Conservation (phyloP, 345 rosid species). For the Lepidium aucheri region DNA sequence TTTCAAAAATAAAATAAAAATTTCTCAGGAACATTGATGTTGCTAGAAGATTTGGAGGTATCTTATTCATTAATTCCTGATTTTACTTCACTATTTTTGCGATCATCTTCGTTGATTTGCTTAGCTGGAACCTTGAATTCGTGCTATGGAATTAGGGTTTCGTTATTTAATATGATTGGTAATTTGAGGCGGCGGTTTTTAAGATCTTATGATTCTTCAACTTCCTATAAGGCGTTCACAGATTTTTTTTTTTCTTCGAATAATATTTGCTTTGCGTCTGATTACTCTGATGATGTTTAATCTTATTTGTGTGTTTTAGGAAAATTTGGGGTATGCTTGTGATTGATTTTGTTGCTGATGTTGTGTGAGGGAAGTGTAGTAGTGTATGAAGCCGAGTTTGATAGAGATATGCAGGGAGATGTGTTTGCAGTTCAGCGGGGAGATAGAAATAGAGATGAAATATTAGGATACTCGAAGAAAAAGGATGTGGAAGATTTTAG, state of each 20-base stretch:
- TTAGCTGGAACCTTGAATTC: slow-evolving; percentile 6
- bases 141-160: slow-evolving; percentile 7
- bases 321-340: neutral
- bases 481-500: slow-evolving; percentile 7
- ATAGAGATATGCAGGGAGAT: slow-evolving; percentile 22
- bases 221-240: neutral
- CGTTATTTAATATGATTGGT: neutral
- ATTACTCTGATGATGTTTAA: neutral
- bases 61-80: neutral
- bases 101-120: slow-evolving; percentile 2
- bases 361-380: slow-evolving; percentile 2
- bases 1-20: neutral
- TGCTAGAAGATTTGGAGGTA: slow-evolving; percentile 4
- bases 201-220: neutral
- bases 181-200: neutral
- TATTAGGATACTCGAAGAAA: slow-evolving; percentile 11
- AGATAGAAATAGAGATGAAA: slow-evolving; percentile 10
- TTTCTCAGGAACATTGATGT: neutral
- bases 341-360: slow-evolving; percentile 4
- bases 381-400: neutral
- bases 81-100: neutral
- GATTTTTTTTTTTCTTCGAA: neutral
- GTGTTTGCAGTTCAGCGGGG: slow-evolving; percentile 24
- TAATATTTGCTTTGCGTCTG: neutral
- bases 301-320: neutral